phyloP scores from a whole-genome alignment of 208 protist genomes.

The Crithidia mellificae region DNA sequence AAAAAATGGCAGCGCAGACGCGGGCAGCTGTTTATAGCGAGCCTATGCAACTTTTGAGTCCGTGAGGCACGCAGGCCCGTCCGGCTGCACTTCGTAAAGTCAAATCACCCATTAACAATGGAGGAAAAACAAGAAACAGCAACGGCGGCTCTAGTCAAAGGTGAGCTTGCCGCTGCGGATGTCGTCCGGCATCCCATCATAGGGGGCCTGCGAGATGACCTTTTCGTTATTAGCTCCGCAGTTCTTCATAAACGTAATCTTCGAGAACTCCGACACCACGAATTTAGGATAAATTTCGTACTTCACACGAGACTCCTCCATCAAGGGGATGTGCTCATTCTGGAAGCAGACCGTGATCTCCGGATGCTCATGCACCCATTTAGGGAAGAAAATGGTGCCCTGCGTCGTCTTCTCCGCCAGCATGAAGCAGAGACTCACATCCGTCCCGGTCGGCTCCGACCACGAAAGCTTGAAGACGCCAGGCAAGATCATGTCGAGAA shows the following conservation, averaged over 20 bases:
- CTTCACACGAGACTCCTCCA: slow-evolving; percentile 15
- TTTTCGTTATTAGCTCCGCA: slow-evolving; percentile 17
- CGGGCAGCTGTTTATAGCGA: too few relatives aligned
- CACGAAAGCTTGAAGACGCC: slow-evolving; percentile 17
- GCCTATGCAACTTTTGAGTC: background rate
- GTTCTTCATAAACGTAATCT: slow-evolving; percentile 15
- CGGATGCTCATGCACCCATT: slow-evolving; percentile 5
- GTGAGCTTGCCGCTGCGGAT: slow-evolving; percentile 10
- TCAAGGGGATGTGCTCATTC: slow-evolving; percentile 5
- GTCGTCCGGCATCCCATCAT: slow-evolving; percentile 13
- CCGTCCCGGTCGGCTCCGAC: slow-evolving; percentile 12
- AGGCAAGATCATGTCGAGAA: slow-evolving; percentile 2
- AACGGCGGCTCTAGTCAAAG: slow-evolving; percentile 1
- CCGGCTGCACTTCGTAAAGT: background rate
- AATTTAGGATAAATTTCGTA: slow-evolving; percentile 13
- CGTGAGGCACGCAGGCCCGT: background rate
- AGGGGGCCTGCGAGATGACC: slow-evolving; percentile 10
- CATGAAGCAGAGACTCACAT: slow-evolving; percentile 18
- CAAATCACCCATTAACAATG: background rate
- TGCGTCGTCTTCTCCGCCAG: slow-evolving; percentile 6
- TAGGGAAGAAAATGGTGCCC: slow-evolving; percentile 14
- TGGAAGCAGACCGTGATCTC: slow-evolving; percentile 9
- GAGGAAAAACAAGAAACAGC: background rate
- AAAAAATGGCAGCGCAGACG: too few relatives aligned
- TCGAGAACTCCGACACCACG: slow-evolving; percentile 8